Conservation (phyloP, 139 green algal species). For the Parachlorella kessleri region DNA sequence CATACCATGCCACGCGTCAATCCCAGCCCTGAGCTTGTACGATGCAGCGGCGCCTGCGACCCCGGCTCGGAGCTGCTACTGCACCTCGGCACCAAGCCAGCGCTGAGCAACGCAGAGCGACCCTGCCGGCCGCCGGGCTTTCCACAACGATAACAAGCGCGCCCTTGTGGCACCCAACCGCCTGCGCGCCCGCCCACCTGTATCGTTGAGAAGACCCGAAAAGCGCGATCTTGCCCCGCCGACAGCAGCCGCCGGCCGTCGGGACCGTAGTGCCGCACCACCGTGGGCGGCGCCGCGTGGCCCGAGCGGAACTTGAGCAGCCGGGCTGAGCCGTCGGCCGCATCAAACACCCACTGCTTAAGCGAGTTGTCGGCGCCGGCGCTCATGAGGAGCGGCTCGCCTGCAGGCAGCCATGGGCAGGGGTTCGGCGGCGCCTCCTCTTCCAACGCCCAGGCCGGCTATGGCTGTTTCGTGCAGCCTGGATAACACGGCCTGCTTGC, state of each 20-base stretch:
- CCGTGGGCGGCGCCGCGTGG: constrained; percentile 81
- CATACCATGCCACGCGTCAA: no score
- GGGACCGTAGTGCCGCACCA: constrained; percentile 76
- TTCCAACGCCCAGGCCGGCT: no score
- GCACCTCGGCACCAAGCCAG: no score
- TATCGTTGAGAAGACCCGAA: constrained; percentile 89
- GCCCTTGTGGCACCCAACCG: no score
- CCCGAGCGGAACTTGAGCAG: constrained; percentile 92
- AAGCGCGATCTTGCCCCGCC: constrained; percentile 81
- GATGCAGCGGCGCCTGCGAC: no score
- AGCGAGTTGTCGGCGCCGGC: constrained; percentile 86
- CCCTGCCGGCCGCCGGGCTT: no score
- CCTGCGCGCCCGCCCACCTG: constrained; percentile 34
- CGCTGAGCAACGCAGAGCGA: no score
- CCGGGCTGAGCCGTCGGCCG: constrained; percentile 41
- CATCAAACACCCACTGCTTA: constrained; percentile 98
- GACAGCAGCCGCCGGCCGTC: constrained; percentile 80
- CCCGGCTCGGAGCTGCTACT: no score
- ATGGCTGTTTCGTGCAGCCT: no score
- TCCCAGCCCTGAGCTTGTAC: no score
- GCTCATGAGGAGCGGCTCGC: constrained; percentile 90
- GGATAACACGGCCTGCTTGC: no score
- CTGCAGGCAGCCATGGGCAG: constrained; percentile 68
- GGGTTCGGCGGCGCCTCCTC: not conserved
- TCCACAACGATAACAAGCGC: no score